Evolutionary conservation across 768 basidiomycete genomes (phyloP), one percentile per base, ranked within the genome.

Genomic region (Lepiota venenata): DNA sequence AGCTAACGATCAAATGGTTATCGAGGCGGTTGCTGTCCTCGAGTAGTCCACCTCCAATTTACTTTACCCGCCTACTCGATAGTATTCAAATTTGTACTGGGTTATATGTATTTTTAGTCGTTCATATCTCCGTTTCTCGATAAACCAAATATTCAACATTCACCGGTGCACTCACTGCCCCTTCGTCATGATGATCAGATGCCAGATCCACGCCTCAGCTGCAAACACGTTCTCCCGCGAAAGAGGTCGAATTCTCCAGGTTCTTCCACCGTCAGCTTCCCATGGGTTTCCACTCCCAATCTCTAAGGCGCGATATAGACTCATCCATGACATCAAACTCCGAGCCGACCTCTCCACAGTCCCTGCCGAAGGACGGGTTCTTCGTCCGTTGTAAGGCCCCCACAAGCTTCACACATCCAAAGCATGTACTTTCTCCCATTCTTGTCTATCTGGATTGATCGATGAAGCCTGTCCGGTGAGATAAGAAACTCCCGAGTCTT

Each of bases 11-110:
- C 46, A 55, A 9, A 20, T 29, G 16, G 46, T 55, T 15, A 55
- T 55, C 12, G 35, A 48, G 36, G 53, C 48, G 16, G 39, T 55
- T 6, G 53, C 53, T 16, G 15, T 22, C 27, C 47, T 55, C 25
- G 53, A 55, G 22, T 55, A 25, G 42, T 35, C 16, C 12, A 29
- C 16, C 29, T n/a, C 42, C 20, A 21, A 29, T 32, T 32, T 11
- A 2, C 32, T 8, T 7, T 32, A 32, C 10, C n/a, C 9, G 6
- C 32, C 32, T 29, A 3, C 8, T 29, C 27, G n/a, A 25, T 25
- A 32, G 9, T 32, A 32, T 32, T 32, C 32, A 32, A 32, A 32
- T 3, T 32, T 32, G 10, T 32, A 32, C 9, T 11, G 10, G 10
- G 32, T 32, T 11, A 2, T 11, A 32, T 32, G 32, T 32, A 32